These are phyloP conservation scores for Pseudomassariella vexata DNA, from an alignment of 2,329 filamentous ascomycete species.

Conservation along the genomic window DNA sequence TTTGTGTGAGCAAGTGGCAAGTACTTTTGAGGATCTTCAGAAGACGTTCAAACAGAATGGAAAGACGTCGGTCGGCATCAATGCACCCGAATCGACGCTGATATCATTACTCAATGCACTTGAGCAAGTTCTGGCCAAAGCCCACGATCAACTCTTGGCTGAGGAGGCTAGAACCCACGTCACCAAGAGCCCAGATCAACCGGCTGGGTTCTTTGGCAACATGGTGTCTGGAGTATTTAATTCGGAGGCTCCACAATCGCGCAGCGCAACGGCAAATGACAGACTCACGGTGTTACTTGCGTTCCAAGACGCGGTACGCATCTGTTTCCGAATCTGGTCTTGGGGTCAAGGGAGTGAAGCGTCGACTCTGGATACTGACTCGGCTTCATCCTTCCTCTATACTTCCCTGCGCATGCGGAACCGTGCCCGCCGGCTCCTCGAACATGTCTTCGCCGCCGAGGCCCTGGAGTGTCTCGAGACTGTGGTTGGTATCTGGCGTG, in stretches of 20 bases:
- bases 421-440: slow-evolving; percentile 76
- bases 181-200: slow-evolving; percentile 73
- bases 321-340: slow-evolving; percentile 91
- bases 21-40: slow-evolving; percentile 67
- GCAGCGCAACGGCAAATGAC: slow-evolving; percentile 85
- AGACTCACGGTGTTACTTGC: slow-evolving; percentile 90
- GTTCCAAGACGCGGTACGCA: slow-evolving; percentile 89
- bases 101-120: slow-evolving; percentile 89
- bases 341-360: slow-evolving; percentile 70
- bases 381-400: slow-evolving; percentile 79
- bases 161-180: slow-evolving; percentile 67
- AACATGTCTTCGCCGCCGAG: slow-evolving; percentile 89
- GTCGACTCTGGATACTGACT: slow-evolving; percentile 56
- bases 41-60: slow-evolving; percentile 47
- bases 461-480: slow-evolving; percentile 92
- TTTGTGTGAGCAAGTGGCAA: slow-evolving; percentile 71
- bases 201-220: slow-evolving; percentile 85
- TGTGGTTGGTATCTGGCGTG: slow-evolving; percentile 77
- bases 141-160: slow-evolving; percentile 72
- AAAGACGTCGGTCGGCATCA: slow-evolving; percentile 21
- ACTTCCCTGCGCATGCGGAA: slow-evolving; percentile 90
- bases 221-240: slow-evolving; percentile 91
- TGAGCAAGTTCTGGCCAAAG: slow-evolving; percentile 82
- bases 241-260: slow-evolving; percentile 68
- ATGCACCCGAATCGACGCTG: slow-evolving; percentile 63